phyloP scores from a whole-genome alignment of 1,284 basidiomycete genomes.

The Cutaneotrichosporon cyanovorans region DNA sequence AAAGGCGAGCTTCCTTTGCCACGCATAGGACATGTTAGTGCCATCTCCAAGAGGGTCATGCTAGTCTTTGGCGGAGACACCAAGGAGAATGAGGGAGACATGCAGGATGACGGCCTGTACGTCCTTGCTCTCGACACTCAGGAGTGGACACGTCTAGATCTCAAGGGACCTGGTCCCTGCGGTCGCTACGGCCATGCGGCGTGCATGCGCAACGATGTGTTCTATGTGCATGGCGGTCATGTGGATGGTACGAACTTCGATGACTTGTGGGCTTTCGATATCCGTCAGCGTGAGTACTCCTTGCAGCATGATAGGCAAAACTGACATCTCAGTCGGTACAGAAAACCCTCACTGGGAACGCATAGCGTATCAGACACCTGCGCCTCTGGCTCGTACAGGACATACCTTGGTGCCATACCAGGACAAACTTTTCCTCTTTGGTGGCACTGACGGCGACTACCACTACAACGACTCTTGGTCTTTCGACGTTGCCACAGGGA shows the following conservation, averaged over 20 bases:
- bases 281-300: slow-evolving; percentile 71
- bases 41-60: slow-evolving; percentile 89
- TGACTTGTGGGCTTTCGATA: slow-evolving; percentile 94
- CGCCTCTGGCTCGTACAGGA: slow-evolving; percentile 62
- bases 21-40: slow-evolving; percentile 90
- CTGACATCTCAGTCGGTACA: slow-evolving; percentile 12
- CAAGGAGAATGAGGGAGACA: slow-evolving; percentile 62
- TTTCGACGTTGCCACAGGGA: slow-evolving; percentile 73
- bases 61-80: slow-evolving; percentile 99
- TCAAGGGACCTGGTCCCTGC: slow-evolving; percentile 64
- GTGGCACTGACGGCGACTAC: slow-evolving; percentile 95
- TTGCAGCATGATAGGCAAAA: neutral
- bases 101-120: slow-evolving; percentile 89
- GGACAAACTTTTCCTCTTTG: slow-evolving; percentile 88
- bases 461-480: slow-evolving; percentile 99
- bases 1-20: slow-evolving; percentile 82
- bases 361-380: slow-evolving; percentile 10
- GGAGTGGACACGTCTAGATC: slow-evolving; percentile 86
- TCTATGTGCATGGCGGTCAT: slow-evolving; percentile 95
- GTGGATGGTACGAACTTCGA: slow-evolving; percentile 93
- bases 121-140: slow-evolving; percentile 91
- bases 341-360: slow-evolving; percentile 58
- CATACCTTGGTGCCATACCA: slow-evolving; percentile 82
- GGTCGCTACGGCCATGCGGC: slow-evolving; percentile 96
- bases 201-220: slow-evolving; percentile 82